Base-by-base conservation (phyloP, 2,329 filamentous ascomycete species). In the Trichoderma breve region DNA sequence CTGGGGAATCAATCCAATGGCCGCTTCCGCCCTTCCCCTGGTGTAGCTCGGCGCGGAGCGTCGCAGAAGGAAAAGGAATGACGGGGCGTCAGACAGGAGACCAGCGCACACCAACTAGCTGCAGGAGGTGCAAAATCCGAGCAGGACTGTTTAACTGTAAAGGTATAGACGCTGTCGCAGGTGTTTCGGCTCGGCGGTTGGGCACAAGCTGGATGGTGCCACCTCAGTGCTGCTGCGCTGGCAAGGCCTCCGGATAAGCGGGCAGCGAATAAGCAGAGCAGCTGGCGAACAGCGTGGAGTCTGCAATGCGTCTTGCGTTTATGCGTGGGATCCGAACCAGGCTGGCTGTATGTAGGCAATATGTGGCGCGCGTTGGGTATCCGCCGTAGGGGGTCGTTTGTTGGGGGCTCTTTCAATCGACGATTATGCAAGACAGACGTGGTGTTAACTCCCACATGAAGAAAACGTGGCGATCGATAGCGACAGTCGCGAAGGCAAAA, bases 181-280 rank as follows among this genome's bases (percentile, higher is more conserved):
- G 65, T 60, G 53, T 60, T 68, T 70, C 57, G 66, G 66, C 66
- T 62, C 57, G 66, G 66, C 39, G 66, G 66, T 70, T 70, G 66
- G 66, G 66, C 66, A 68, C 65, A 53, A 26, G 66, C 66, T 51
- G 55, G 57, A 70, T 62, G 66, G 66, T 70, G 66, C 66, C 66
- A 70, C 66, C 66, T 70, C 66, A 70, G 66, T 70, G 57, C 66
- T 70, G 66, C 66, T 70, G 57, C 57, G 66, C 66, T 70, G 66
- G 66, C 66, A 70, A 70, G 66, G 57, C 21, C 57, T 51, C 57
- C 66, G 66, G 66, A 62, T 62, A 70, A 70, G 66, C 66, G 66
- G 66, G 57, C 66, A 34, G 57, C 66, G 66, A 70, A 70, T 70
- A 58, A 68, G 21, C 66, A 53, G 66, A 68, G 21, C 66, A 53